Evolutionary conservation across 495 filamentous ascomycete genomes (phyloP).

Genomic region (Glutinoglossum americanum): DNA sequence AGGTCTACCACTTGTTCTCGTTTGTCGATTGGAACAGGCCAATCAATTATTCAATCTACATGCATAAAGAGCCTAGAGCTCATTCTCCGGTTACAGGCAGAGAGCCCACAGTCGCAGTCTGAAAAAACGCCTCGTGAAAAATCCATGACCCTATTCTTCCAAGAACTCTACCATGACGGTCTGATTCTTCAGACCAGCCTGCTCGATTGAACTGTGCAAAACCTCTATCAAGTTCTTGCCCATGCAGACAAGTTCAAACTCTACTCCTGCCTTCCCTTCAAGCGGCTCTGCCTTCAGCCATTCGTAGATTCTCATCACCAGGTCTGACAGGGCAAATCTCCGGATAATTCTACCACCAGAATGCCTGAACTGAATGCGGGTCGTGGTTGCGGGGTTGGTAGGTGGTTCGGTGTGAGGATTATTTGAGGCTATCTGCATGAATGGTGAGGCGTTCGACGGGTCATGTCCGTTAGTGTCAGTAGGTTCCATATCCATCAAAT

Average conservation of each 20-base stretch:
- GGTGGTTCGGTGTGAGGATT: conserved; percentile 61
- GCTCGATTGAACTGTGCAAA: conserved; percentile 49
- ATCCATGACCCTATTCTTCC: conserved; percentile 19
- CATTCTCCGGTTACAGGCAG: background rate
- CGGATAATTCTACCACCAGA: conserved; percentile 63
- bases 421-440: conserved; percentile 43
- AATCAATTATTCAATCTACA: background rate
- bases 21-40: no score
- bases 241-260: conserved; percentile 69
- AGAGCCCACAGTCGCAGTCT: background rate
- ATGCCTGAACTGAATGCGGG: conserved; percentile 78
- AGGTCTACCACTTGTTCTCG: background rate
- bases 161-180: conserved; percentile 85
- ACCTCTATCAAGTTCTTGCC: conserved; percentile 61
- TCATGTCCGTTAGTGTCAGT: conserved; percentile 11
- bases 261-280: conserved; percentile 51
- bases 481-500: conserved; percentile 15
- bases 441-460: conserved; percentile 23
- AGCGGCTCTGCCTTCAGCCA: conserved; percentile 78
- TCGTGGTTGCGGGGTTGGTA: conserved; percentile 43
- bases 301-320: conserved; percentile 69
- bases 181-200: conserved; percentile 72
- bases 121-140: background rate
- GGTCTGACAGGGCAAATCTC: conserved; percentile 58
- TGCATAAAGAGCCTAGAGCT: background rate